phyloP scores from a whole-genome alignment of 164 flowering plant genomes.

The Taxillus chinensis region DNA sequence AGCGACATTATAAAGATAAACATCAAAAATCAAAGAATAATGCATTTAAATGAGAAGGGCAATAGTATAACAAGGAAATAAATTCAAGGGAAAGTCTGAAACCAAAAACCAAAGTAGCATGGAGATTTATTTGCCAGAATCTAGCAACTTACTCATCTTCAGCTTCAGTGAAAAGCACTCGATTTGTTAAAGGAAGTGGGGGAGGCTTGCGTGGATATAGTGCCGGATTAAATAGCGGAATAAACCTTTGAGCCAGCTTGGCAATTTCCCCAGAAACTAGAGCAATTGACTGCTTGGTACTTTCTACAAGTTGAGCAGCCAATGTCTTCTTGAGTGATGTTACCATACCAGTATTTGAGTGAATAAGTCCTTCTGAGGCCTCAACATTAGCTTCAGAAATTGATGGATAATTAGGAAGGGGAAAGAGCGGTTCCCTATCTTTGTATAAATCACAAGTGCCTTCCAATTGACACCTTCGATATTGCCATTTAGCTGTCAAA shows the following conservation, averaged over 20 bases:
- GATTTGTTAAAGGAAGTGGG: conserved; percentile 47
- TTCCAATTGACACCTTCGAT: conserved; percentile 35
- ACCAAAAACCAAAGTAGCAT: no score
- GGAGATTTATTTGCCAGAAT: no score
- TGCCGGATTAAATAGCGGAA: conserved; percentile 73
- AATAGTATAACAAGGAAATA: no score
- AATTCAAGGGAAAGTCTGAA: no score
- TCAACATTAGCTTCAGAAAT: conserved; percentile 21
- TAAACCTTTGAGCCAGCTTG: conserved; percentile 55
- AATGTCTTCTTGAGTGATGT: conserved; percentile 55
- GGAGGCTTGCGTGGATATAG: conserved; percentile 96
- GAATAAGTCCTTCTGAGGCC: conserved; percentile 10
- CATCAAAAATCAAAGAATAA: no score
- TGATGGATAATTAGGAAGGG: conserved; percentile 25
- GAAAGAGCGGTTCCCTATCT: conserved; percentile 67
- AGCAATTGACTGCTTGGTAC: conserved; percentile 77
- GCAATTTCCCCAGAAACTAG: conserved; percentile 65
- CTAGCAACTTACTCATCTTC: conserved; percentile 85
- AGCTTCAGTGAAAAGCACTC: conserved; percentile 88
- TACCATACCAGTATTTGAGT: conserved; percentile 8
- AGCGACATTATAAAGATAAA: no score
- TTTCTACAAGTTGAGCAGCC: conserved; percentile 84
- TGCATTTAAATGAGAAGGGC: no score
- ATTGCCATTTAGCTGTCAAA: conserved; percentile 48
- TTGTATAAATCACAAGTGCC: conserved; percentile 19